Conservation (phyloP, 1,139 yeast genomes). For the Casaregolazyma lundiana region DNA sequence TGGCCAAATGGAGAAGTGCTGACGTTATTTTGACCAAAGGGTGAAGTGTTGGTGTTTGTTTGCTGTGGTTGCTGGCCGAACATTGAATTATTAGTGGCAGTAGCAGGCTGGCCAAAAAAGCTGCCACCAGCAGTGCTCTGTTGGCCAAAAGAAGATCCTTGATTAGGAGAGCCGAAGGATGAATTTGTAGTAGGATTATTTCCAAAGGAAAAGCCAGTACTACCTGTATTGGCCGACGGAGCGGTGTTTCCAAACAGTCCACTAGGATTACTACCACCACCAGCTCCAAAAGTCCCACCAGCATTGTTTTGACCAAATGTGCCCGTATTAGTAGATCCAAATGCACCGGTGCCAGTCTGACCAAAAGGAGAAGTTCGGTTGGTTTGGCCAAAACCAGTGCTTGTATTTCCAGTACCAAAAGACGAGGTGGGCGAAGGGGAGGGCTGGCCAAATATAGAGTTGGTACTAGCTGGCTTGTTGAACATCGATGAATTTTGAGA, state of each 20-base stretch:
- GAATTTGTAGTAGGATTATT: conserved; percentile 20
- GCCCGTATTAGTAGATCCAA: conserved; percentile 22
- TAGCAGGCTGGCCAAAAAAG: conserved; percentile 31
- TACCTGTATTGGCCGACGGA: conserved; percentile 17
- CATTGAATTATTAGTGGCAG: conserved; percentile 21
- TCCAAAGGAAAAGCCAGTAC: conserved; percentile 23
- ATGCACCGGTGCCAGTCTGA: conserved; percentile 23
- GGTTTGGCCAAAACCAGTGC: conserved; percentile 4
- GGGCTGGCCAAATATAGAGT: conserved; percentile 21
- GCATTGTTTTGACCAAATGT: conserved; percentile 19
- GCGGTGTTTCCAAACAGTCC: conserved; percentile 26
- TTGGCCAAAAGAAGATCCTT: conserved; percentile 31
- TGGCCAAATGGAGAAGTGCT: conserved; percentile 15
- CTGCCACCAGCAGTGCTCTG: conserved; percentile 32
- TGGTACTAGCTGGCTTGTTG: conserved; percentile 15
- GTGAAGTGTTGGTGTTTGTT: conserved; percentile 6
- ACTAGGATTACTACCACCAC: conserved; percentile 18
- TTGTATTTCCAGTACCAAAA: conserved; percentile 23
- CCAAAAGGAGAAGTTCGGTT: conserved; percentile 15
- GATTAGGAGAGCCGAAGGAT: conserved; percentile 16
- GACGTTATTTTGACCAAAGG: conserved; percentile 17
- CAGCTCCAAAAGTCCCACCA: conserved; percentile 23
- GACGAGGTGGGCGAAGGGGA: conserved; percentile 20
- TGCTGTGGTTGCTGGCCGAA: conserved; percentile 8
- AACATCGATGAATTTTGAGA: conserved; percentile 1